These are phyloP conservation scores for Incumbomyces delicatus DNA, from an alignment of 2,329 filamentous ascomycete genomes.

Conservation along the genomic window DNA sequence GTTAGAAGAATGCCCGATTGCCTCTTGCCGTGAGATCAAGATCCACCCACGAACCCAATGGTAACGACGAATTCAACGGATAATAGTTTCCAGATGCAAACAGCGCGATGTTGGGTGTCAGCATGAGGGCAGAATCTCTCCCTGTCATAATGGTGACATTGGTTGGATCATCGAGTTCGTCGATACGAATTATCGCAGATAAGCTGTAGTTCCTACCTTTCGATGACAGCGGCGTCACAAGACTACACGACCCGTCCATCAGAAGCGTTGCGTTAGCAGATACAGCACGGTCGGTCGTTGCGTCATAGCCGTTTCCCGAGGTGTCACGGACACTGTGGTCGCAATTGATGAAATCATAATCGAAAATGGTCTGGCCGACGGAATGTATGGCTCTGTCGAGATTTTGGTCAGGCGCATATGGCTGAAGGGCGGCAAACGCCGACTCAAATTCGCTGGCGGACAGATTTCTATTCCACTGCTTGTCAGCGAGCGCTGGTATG, in stretches of 20 bases:
- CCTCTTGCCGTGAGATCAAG: no score
- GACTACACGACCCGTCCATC: constrained; percentile 34
- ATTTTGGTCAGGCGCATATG: constrained; percentile 39
- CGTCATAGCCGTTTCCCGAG: constrained; percentile 19
- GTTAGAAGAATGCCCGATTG: no score
- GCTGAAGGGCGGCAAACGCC: constrained; percentile 32
- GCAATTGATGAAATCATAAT: constrained; percentile 11
- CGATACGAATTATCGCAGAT: no score
- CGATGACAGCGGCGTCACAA: constrained; percentile 34
- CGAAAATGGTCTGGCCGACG: no score
- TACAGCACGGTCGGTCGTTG: constrained; percentile 19
- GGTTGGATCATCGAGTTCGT: no score
- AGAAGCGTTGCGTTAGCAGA: constrained; percentile 26
- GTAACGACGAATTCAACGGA: no score
- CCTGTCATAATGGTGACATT: no score
- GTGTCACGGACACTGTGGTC: constrained; percentile 8
- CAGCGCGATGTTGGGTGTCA: no score
- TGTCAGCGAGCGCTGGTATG: constrained; percentile 43
- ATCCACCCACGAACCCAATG: no score
- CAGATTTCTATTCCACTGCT: constrained; percentile 45
- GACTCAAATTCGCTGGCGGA: constrained; percentile 30
- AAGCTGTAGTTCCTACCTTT: constrained; percentile 52
- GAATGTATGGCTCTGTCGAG: constrained; percentile 36
- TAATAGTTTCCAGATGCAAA: no score
- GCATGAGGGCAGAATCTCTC: no score